Base-by-base conservation (phyloP, 331 rosid genomes). In the Erythrophleum ivorense region DNA sequence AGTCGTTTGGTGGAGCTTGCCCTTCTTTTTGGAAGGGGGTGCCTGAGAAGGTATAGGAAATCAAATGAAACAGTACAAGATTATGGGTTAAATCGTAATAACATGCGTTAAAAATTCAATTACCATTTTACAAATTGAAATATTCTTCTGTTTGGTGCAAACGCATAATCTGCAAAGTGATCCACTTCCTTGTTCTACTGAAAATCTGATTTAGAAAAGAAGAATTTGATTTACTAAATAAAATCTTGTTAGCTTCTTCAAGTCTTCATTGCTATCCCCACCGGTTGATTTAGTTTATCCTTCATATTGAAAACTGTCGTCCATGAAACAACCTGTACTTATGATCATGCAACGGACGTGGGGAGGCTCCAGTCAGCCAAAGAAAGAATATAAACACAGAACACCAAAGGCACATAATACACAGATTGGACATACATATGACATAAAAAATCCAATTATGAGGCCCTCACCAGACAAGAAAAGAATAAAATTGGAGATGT, bases 401-500 rank as follows among this genome's bases (percentile, higher is more conserved):
- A 57, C 43, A 43, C 19, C 62, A 50, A 70, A 43, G 68, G 33
- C 82, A 15, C 52, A 9, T 50, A 54, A 46, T 43, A 36, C 69
- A 55, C 10, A 33, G 24, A 71, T 19, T 53, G 50, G 65, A 11
- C 45, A 21, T n/a, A 68, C 5, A 70, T 45, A 24, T 11, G 16
- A 69, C 3, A 34, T 12, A 31, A 78, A 83, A 15, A 71, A 80
- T 80, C 62, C 45, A 66, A 70, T 29, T 16, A 78, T 31, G 43
- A 45, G 68, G 45, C 29, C 45, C 73, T 81, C 73, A 54, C 85
- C 84, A 45, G 29, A 31, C 33, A 80, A 63, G 66, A 48, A 73
- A 50, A 53, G 19, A 24, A 48, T 55, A 49, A 38, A 84, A 69
- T 31, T 50, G 50, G 64, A 49, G 14, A 55, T 10, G 36, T 57